phyloP scores from a whole-genome alignment of 495 filamentous ascomycete genomes.

The Aspergillus nidulans region DNA sequence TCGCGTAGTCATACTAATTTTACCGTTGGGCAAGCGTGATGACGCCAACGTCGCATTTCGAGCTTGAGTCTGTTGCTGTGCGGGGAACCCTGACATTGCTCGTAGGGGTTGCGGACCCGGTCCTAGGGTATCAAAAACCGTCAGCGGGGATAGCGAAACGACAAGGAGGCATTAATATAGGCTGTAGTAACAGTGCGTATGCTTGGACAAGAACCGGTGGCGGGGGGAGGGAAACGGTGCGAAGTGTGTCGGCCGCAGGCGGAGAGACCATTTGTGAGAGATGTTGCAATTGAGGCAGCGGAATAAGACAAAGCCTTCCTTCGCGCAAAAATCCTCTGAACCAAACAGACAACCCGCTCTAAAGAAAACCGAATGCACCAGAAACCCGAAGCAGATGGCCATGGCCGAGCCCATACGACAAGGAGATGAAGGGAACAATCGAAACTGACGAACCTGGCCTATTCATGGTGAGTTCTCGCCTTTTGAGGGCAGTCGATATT shows the following conservation, averaged over 20 bases:
- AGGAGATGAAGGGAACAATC: slow-evolving; percentile 16
- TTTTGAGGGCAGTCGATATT: not conserved
- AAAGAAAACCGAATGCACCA: not conserved
- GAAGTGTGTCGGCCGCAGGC: slow-evolving; percentile 29
- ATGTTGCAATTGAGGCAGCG: slow-evolving; percentile 24
- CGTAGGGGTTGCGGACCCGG: slow-evolving; percentile 64
- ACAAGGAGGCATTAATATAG: not conserved
- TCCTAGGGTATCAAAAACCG: slow-evolving; percentile 39
- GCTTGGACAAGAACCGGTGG: slow-evolving; percentile 12
- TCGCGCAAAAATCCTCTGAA: not conserved
- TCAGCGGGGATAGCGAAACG: slow-evolving; percentile 25
- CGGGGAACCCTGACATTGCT: slow-evolving; percentile 66
- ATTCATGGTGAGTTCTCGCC: slow-evolving; percentile 28
- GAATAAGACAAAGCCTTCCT: not conserved
- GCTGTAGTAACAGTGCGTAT: slow-evolving; percentile 7
- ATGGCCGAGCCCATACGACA: slow-evolving; percentile 9
- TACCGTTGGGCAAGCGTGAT: slow-evolving; percentile 70
- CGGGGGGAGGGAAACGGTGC: slow-evolving; percentile 15
- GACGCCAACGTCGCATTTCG: slow-evolving; percentile 55
- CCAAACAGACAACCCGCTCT: not conserved
- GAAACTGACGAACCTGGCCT: slow-evolving; percentile 39
- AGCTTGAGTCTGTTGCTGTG: slow-evolving; percentile 60
- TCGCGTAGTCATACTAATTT: slow-evolving; percentile 56
- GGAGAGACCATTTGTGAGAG: slow-evolving; percentile 16
- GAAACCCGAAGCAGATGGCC: not conserved